A percentile compares a stretch with the other conserved stretches of the same genome.
Evolutionary conservation across 2,329 filamentous ascomycete genomes (phyloP).

Genomic region (Arthrobotrys iridis): DNA sequence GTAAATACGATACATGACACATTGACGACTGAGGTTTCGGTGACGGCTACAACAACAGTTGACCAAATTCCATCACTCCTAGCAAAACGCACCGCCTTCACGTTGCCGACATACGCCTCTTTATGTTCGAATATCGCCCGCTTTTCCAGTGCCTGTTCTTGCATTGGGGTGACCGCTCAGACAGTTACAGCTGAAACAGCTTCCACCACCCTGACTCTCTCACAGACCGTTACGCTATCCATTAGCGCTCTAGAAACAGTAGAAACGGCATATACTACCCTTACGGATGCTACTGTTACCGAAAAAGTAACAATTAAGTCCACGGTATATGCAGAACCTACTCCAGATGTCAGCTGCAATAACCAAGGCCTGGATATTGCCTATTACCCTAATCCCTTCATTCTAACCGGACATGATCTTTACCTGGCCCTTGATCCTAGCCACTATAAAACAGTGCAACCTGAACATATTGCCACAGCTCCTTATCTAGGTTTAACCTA

Average conservation of each 20-base stretch:
- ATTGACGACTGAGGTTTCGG: not conserved
- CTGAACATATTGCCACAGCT: no score
- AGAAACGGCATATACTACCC: slow-evolving; percentile 15
- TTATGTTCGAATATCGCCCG: not conserved
- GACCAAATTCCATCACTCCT: not conserved
- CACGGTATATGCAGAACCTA: no score
- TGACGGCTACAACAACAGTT: slow-evolving; percentile 3
- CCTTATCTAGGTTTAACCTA: no score
- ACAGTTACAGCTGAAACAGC: not conserved
- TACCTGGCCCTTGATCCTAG: no score
- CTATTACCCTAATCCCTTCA: no score
- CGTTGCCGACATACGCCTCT: slow-evolving; percentile 11
- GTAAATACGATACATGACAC: slow-evolving; percentile 10
- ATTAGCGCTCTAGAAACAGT: not conserved
- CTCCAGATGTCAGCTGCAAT: no score
- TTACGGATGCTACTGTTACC: slow-evolving; percentile 12
- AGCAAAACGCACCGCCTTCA: not conserved
- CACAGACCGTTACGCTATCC: not conserved
- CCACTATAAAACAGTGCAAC: no score
- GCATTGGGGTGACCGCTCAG: slow-evolving; percentile 11
- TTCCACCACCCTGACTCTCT: slow-evolving; percentile 23
- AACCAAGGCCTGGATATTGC: no score
- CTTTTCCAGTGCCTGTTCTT: slow-evolving; percentile 35
- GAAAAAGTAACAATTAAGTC: no score
- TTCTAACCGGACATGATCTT: no score